Percentiles rank a stretch among this genome's conserved stretches.
Evolutionary conservation across 2,329 filamentous ascomycete genomes (phyloP).

Genomic region (Hirsutella rhossiliensis): DNA sequence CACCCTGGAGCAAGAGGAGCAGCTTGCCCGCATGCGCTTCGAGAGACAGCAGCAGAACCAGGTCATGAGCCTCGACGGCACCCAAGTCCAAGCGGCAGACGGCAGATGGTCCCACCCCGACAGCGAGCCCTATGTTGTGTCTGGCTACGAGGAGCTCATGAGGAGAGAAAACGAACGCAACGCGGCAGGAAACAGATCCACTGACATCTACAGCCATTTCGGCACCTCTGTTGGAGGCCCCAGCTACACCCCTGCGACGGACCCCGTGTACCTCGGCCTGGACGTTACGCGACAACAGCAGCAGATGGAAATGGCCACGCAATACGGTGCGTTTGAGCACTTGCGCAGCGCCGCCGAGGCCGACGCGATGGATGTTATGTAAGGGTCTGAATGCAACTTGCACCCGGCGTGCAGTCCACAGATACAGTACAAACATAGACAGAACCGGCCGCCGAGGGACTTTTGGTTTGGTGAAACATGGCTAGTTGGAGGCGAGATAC

Average conservation of each 20-base stretch:
- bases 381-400: slow-evolving; percentile 9
- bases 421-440: slow-evolving; percentile 2
- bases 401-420: slow-evolving; percentile 2
- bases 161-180: slow-evolving; percentile 46
- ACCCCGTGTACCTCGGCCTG: slow-evolving; percentile 52
- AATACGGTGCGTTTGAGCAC: slow-evolving; percentile 52
- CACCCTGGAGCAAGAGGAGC: slow-evolving; percentile 43
- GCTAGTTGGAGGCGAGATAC: too few species aligned
- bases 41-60: slow-evolving; percentile 30
- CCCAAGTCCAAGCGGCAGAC: slow-evolving; percentile 37
- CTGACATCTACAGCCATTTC: slow-evolving; percentile 31
- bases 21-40: slow-evolving; percentile 49
- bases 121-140: slow-evolving; percentile 74
- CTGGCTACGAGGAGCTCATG: slow-evolving; percentile 64
- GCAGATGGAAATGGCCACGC: slow-evolving; percentile 51
- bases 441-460: too few species aligned
- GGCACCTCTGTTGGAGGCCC: slow-evolving; percentile 24
- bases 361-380: slow-evolving; percentile 36
- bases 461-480: too few species aligned
- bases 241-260: slow-evolving; percentile 44
- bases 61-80: slow-evolving; percentile 42
- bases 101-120: slow-evolving; percentile 38
- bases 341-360: slow-evolving; percentile 28
- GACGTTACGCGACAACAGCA: slow-evolving; percentile 36
- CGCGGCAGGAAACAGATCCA: slow-evolving; percentile 19